Evolutionary conservation across 2,329 filamentous ascomycete genomes (phyloP).

Genomic region (Tolypocladium inflatum): DNA sequence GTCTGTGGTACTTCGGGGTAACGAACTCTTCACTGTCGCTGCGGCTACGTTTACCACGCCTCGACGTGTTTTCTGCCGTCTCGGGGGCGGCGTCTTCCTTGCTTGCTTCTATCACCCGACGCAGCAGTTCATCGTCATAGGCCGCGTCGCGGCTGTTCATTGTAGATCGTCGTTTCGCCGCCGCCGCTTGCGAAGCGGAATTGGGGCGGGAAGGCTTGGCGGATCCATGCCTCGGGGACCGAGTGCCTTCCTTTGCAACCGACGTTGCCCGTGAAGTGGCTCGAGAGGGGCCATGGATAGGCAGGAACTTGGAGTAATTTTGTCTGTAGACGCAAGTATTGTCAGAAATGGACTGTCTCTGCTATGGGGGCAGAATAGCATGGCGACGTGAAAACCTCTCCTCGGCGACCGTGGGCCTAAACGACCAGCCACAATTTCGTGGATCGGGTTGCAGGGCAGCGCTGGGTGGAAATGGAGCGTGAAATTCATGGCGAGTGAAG

Average conservation of each 20-base stretch:
- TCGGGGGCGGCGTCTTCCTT: conserved; percentile 62
- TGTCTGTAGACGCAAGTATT: conserved; percentile 34
- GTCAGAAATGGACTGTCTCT: conserved; percentile 23
- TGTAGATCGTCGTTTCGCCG: conserved; percentile 80
- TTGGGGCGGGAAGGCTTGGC: conserved; percentile 47
- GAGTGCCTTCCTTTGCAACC: conserved; percentile 51
- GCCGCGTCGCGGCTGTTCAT: conserved; percentile 96
- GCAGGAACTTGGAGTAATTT: conserved; percentile 58
- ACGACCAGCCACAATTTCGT: not conserved
- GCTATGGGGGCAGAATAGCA: not conserved
- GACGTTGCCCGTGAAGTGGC: conserved; percentile 55
- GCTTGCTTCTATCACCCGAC: conserved; percentile 88
- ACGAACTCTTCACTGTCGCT: conserved; percentile 94
- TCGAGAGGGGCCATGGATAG: conserved; percentile 46
- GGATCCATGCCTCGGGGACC: conserved; percentile 42
- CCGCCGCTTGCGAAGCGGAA: conserved; percentile 45
- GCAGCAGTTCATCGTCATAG: conserved; percentile 86
- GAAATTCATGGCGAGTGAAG: not conserved
- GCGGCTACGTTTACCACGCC: conserved; percentile 71
- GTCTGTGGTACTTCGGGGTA: conserved; percentile 9
- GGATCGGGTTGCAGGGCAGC: not conserved
- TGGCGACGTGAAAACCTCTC: not conserved
- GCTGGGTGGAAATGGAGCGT: not conserved
- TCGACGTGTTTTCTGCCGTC: conserved; percentile 40
- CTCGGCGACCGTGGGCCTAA: not conserved